Conservation (phyloP, 768 basidiomycete species). For the Crassisporium funariophilum region DNA sequence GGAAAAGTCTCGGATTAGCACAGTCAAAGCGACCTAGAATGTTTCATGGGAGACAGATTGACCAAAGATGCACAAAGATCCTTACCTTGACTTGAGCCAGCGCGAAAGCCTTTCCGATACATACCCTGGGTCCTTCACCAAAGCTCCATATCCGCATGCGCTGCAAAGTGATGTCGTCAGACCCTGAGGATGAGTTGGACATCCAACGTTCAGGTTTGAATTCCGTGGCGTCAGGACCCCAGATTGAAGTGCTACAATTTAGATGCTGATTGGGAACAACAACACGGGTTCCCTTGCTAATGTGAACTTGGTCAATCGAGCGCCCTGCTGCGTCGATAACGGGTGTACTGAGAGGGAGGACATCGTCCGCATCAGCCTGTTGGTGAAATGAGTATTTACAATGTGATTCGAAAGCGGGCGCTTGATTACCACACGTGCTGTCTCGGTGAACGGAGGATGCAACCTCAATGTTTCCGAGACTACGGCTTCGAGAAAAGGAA, state of each 20-base stretch:
- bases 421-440: constrained; percentile 32
- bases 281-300: constrained; percentile 43
- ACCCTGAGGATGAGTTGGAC: constrained; percentile 15
- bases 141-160: constrained; percentile 45
- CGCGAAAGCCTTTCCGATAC: constrained; percentile 46
- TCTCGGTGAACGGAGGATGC: constrained; percentile 34
- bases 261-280: constrained; percentile 39
- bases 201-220: constrained; percentile 50
- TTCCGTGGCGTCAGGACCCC: constrained; percentile 46
- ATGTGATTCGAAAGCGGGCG: background rate
- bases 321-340: constrained; percentile 29
- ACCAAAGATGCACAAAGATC: background rate
- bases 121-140: constrained; percentile 46
- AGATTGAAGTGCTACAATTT: constrained; percentile 41
- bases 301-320: constrained; percentile 27
- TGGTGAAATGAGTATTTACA: background rate
- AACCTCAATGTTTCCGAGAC: constrained; percentile 40
- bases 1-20: constrained; percentile 42
- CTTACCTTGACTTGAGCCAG: constrained; percentile 43
- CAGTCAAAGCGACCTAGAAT: constrained; percentile 43
- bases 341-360: constrained; percentile 38
- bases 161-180: constrained; percentile 36
- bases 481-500: constrained; percentile 46
- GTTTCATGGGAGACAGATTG: background rate
- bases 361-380: constrained; percentile 39